Percentiles rank a stretch among this genome's conserved stretches.
Evolutionary conservation across 1,284 basidiomycete genomes (phyloP).

Genomic region (Sporisorium graminicola): DNA sequence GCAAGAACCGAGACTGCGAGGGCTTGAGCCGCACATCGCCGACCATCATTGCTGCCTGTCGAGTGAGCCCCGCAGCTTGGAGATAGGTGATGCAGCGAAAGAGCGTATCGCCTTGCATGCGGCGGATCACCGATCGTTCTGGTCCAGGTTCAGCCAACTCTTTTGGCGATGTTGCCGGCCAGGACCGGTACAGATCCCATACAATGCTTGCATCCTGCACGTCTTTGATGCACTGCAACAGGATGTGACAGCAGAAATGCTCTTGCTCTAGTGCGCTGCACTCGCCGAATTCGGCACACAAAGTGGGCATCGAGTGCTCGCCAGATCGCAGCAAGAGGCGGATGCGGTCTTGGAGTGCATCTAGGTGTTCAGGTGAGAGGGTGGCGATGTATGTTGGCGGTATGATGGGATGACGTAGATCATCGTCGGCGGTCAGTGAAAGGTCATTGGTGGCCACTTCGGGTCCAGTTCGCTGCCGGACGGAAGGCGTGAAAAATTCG

Average conservation of each 20-base stretch:
- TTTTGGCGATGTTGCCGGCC: not conserved
- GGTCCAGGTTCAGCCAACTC: constrained; percentile 1
- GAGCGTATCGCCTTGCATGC: constrained; percentile 32
- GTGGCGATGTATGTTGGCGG: constrained; percentile 25
- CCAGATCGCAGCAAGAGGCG: constrained; percentile 24
- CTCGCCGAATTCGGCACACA: constrained; percentile 11
- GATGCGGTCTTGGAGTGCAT: constrained; percentile 15
- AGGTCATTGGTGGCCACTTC: not conserved
- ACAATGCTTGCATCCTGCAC: constrained; percentile 13
- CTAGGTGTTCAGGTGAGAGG: not conserved
- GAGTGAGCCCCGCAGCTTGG: constrained; percentile 17
- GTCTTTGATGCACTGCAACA: constrained; percentile 14
- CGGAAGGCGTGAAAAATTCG: constrained; percentile 43
- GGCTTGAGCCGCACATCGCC: constrained; percentile 44
- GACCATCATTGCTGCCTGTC: constrained; percentile 26
- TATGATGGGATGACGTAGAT: too few relatives aligned
- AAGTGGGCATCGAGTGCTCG: constrained; percentile 28
- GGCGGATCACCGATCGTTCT: constrained; percentile 14
- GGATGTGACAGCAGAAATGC: constrained; percentile 30
- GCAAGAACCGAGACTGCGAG: constrained; percentile 44
- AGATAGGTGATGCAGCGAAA: constrained; percentile 27
- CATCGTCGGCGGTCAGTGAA: not conserved
- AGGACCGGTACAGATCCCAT: constrained; percentile 35
- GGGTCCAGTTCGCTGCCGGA: not conserved
- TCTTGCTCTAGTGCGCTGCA: constrained; percentile 9